Base-by-base conservation (phyloP, 1,284 basidiomycete species). In the Ustilago tritici region DNA sequence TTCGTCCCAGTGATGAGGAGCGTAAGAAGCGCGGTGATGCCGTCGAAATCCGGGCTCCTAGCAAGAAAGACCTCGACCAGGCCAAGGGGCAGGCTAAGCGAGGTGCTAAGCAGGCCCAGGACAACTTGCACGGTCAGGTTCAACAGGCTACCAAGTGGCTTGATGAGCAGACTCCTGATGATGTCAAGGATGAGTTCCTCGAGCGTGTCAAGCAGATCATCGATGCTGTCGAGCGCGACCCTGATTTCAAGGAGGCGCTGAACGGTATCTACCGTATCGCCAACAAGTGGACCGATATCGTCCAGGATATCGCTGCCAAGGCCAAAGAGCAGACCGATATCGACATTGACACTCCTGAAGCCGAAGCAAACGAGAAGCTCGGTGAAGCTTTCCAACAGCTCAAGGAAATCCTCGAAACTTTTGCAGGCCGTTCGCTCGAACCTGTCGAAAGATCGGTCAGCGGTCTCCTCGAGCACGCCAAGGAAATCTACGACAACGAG, bases 231-330 rank as follows among this genome's bases (percentile, higher is more conserved):
- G 77, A 84, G 75, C 56, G 79, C 56, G 85, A 87, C 67, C 84
- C 86, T 40, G 84, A 88, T 57, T 88, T 88, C 82, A 79, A 85
- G 58, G 74, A 86, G 55, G 80, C 87, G 1, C 77, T 88, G 81
- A 84, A 86, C 59, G 86, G 87, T 34, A 84, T 88, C 47, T 81
- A 87, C 55, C 60, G 69, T 60, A 82, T 89, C 40, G 81, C 86
- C 79, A 88, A 88, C 82, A 88, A 88, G 83, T 89, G 88, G 84
- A 84, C 83, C 38, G 70, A 82, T 65, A 87, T 87, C 76, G 87
- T 86, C 4, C 81, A 86, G 64, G 85, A 86, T 28, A 86, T 87
- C n/a, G 76, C 85, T 31, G 83, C 85, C 12, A 86, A 87, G 79
- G 86, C 86, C 32, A 81, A 82, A 58, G 80, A 87, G 34, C 83